phyloP scores from a whole-genome alignment of 163 green algal genomes.

The Picocystis sp. region DNA sequence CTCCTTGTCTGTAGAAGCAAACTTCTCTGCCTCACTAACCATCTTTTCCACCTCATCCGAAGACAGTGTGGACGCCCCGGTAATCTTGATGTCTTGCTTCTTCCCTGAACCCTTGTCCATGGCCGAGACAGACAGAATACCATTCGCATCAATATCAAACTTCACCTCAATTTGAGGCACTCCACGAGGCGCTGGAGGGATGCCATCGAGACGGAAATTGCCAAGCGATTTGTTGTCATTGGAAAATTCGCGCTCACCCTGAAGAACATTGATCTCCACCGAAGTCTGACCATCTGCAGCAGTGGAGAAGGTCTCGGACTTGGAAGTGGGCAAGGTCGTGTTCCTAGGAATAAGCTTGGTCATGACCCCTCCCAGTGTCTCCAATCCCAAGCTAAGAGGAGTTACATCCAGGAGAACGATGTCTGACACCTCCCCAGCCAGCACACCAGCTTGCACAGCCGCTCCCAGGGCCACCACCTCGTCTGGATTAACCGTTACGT shows the following conservation, averaged over 20 bases:
- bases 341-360: slow-evolving; percentile 36
- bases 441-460: slow-evolving; percentile 33
- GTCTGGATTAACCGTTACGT: slow-evolving; percentile 32
- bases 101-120: slow-evolving; percentile 65
- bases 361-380: slow-evolving; percentile 38
- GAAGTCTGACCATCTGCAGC: slow-evolving; percentile 29
- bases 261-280: slow-evolving; percentile 40
- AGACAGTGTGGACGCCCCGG: slow-evolving; percentile 54
- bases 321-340: slow-evolving; percentile 34
- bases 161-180: slow-evolving; percentile 86
- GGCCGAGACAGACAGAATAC: slow-evolving; percentile 34
- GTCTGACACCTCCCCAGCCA: slow-evolving; percentile 26
- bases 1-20: slow-evolving; percentile 80
- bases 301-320: slow-evolving; percentile 24
- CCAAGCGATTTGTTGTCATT: slow-evolving; percentile 4
- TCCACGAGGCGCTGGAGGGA: slow-evolving; percentile 80
- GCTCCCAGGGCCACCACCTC: slow-evolving; percentile 34
- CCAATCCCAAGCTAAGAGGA: slow-evolving; percentile 32
- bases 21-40: slow-evolving; percentile 88
- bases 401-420: slow-evolving; percentile 36
- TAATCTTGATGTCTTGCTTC: slow-evolving; percentile 99
- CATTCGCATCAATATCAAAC: slow-evolving; percentile 17
- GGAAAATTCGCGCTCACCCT: slow-evolving; percentile 12
- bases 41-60: slow-evolving; percentile 90
- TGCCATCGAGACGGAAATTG: slow-evolving; percentile 60